These are phyloP conservation scores for Petunia axillaris DNA, from an alignment of 257 asterid species.

Conservation along the genomic window DNA sequence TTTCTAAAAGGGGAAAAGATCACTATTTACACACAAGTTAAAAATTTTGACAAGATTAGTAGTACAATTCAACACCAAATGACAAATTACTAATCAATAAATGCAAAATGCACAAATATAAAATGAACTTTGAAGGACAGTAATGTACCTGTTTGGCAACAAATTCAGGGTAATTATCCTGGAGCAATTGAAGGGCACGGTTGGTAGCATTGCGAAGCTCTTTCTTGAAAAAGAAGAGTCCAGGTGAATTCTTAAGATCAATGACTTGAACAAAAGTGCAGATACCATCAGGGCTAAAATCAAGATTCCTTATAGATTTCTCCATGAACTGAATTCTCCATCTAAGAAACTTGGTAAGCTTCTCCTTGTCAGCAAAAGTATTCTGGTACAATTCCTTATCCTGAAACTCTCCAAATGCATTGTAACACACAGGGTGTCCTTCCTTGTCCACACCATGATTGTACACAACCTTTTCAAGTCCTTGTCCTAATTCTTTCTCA, in stretches of 20 bases:
- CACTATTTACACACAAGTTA: background rate
- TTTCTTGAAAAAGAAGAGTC: conserved; percentile 72
- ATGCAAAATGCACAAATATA: background rate
- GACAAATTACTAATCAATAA: background rate
- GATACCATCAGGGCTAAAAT: conserved; percentile 76
- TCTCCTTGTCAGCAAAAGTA: conserved; percentile 85
- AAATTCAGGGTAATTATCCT: conserved; percentile 95
- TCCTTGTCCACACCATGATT: conserved; percentile 82
- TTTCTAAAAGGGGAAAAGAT: too few relatives aligned
- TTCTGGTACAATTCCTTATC: conserved; percentile 81
- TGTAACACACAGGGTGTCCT: conserved; percentile 86
- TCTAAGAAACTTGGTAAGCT: conserved; percentile 67
- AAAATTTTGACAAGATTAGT: background rate
- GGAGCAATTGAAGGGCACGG: conserved; percentile 85
- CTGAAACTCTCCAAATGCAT: conserved; percentile 86
- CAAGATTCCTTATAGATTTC: conserved; percentile 77
- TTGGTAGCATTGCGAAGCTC: conserved; percentile 83
- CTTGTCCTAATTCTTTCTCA: conserved; percentile 57
- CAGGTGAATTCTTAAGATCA: conserved; percentile 89
- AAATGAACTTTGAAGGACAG: background rate
- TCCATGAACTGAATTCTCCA: conserved; percentile 83
- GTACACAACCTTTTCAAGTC: conserved; percentile 83
- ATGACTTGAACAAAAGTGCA: conserved; percentile 84
- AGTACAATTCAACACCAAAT: background rate
- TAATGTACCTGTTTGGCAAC: conserved; percentile 87